Conservation (phyloP, 495 filamentous ascomycete species). For the Tuber magnatum region DNA sequence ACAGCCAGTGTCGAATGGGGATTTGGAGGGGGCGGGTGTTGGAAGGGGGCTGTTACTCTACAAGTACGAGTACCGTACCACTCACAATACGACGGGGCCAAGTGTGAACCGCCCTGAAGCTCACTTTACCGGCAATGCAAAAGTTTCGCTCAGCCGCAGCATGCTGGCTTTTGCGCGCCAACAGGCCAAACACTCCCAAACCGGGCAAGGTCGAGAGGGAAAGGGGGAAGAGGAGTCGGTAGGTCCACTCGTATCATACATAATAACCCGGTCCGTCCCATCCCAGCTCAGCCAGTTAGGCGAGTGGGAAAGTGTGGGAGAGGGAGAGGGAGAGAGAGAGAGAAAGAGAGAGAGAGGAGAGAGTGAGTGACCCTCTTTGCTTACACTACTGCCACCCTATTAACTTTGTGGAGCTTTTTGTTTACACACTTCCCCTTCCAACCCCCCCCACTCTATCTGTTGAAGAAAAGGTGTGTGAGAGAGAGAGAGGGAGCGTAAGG, state of each 20-base stretch:
- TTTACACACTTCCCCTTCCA: conserved; percentile 2
- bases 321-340: too few species aligned
- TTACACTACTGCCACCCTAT: background rate
- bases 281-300: background rate
- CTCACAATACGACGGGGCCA: background rate
- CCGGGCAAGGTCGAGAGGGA: background rate
- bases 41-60: background rate
- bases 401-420: background rate
- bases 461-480: background rate
- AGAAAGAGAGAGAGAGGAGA: too few species aligned
- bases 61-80: too few species aligned
- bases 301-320: background rate
- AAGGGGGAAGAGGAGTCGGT: background rate
- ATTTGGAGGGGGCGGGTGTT: background rate
- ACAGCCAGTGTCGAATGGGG: background rate
- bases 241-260: background rate
- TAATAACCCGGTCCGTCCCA: background rate
- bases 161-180: background rate
- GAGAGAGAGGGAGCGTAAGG: background rate
- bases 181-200: background rate
- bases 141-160: conserved; percentile 2
- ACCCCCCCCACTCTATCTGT: background rate
- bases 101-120: background rate
- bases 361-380: background rate
- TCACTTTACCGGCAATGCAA: background rate